phyloP scores from a whole-genome alignment of 1,139 yeast genomes.

The Pichia sp. region DNA sequence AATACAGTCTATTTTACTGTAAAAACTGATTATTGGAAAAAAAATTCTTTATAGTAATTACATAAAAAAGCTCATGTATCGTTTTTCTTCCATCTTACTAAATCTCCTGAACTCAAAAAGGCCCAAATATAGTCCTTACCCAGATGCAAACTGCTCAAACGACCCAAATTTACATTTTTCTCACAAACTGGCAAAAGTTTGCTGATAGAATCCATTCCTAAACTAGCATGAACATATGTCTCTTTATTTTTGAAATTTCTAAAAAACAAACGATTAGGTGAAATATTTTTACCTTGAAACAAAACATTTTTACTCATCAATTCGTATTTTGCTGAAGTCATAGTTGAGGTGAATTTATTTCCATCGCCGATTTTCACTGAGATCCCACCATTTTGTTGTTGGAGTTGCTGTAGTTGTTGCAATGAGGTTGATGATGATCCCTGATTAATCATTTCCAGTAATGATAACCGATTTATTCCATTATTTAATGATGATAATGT shows the following conservation, averaged over 20 bases:
- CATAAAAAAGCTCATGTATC: background rate
- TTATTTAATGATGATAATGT: conserved; percentile 8
- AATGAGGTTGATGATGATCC: conserved; percentile 20
- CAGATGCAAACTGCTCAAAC: conserved; percentile 39
- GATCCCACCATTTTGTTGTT: conserved; percentile 2
- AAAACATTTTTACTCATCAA: conserved; percentile 1
- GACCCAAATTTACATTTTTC: conserved; percentile 33
- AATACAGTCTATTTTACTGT: background rate
- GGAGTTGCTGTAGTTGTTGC: conserved; percentile 8
- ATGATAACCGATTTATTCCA: conserved; percentile 19
- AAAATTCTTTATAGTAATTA: background rate
- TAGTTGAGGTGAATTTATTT: background rate
- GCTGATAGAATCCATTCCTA: conserved; percentile 23
- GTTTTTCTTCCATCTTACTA: conserved; percentile 36
- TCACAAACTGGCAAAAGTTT: conserved; percentile 28
- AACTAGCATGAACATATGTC: conserved; percentile 17
- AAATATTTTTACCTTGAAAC: background rate
- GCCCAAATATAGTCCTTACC: conserved; percentile 43
- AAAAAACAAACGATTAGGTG: background rate
- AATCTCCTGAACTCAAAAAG: conserved; percentile 48
- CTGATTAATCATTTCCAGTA: conserved; percentile 26
- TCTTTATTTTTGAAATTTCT: background rate
- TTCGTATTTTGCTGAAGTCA: background rate
- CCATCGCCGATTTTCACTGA: conserved; percentile 4
- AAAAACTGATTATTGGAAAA: background rate